Evolutionary conservation across 495 filamentous ascomycete species (phyloP), one percentile per base, ranked within the genome.

Genomic region (Penicillium macrosclerotiorum): DNA sequence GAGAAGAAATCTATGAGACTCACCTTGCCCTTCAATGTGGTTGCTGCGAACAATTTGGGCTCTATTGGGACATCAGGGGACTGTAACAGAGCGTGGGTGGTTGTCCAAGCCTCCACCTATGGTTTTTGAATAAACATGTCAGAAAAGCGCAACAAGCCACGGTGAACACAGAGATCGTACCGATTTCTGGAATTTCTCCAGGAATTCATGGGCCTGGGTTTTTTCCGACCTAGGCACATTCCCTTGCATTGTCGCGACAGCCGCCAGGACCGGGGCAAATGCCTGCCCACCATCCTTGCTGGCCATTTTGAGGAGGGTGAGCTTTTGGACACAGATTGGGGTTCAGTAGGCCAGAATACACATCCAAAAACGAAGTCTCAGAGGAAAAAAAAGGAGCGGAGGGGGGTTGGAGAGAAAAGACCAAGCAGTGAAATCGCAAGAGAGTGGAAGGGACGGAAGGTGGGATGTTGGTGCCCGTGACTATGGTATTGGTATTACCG

Each of bases 101-200:
- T 81, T 12, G 83, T 84, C 93, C 93, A 99, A 46, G 93, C 94
- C 57, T 89, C 85, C 62, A 88, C 64, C 89, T 92, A 68, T 6
- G 14, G 8, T 26, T 25, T 37, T 29, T 3, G 23, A 11, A 22
- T 8, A 30, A 39, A 42, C 18, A 25, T 3, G 46, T 44, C 11
- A 37, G 30, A 38, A n/a, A 13, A 34, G 30, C 11, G 13, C 62
- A 22, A 60, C 55, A 30, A 23, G 11, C 16, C 12, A 37, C 30
- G 35, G 13, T 9, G 31, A 23, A 13, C 12, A 5, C 37, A 39
- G 19, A 22, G 43, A 23, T 81, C 90, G 48, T 68, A 96, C 92
- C 59, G 93, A 95, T 79, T 97, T 99, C 81, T 99, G 93, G 74
- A 96, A 99, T 47, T 83, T 83, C 71, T 93, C 89, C 39, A 99